Evolutionary conservation across 2,329 filamentous ascomycete genomes (phyloP).

Genomic region (Fusarium zealandicum): DNA sequence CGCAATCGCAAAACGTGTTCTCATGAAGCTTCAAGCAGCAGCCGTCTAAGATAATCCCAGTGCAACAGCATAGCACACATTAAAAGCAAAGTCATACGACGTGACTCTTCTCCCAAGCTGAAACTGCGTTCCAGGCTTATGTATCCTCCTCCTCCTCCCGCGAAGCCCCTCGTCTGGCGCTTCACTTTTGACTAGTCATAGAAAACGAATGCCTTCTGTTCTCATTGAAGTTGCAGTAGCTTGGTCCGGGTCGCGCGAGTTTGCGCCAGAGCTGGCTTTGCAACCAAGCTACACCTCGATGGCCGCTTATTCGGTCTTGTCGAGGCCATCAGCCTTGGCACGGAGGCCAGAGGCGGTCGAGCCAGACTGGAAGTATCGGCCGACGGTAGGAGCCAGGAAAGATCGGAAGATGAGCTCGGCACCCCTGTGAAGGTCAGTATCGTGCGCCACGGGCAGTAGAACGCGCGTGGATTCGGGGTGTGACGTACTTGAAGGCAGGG

Average conservation of each 20-base stretch:
- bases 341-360: conserved; percentile 88
- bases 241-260: conserved; percentile 34
- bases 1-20: conserved; percentile 39
- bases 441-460: conserved; percentile 13
- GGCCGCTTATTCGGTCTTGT: conserved; percentile 69
- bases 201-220: conserved; percentile 19
- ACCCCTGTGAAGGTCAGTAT: conserved; percentile 65
- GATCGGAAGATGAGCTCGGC: conserved; percentile 97
- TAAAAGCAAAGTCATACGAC: conserved; percentile 33
- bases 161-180: conserved; percentile 16
- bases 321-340: conserved; percentile 81
- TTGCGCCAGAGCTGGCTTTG: conserved; percentile 37
- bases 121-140: conserved; percentile 19
- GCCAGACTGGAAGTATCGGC: conserved; percentile 83
- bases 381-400: conserved; percentile 88
- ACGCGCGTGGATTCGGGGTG: conserved; percentile 8
- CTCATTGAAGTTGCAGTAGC: conserved; percentile 31
- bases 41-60: conserved; percentile 37
- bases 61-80: conserved; percentile 31
- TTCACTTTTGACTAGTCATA: conserved; percentile 16
- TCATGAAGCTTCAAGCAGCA: conserved; percentile 38
- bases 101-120: conserved; percentile 21
- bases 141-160: conserved; percentile 24
- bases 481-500: conserved; percentile 84
- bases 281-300: conserved; percentile 34